These are phyloP conservation scores for Colletotrichum musicola DNA, from an alignment of 2,329 filamentous ascomycete genomes.

Conservation along the genomic window DNA sequence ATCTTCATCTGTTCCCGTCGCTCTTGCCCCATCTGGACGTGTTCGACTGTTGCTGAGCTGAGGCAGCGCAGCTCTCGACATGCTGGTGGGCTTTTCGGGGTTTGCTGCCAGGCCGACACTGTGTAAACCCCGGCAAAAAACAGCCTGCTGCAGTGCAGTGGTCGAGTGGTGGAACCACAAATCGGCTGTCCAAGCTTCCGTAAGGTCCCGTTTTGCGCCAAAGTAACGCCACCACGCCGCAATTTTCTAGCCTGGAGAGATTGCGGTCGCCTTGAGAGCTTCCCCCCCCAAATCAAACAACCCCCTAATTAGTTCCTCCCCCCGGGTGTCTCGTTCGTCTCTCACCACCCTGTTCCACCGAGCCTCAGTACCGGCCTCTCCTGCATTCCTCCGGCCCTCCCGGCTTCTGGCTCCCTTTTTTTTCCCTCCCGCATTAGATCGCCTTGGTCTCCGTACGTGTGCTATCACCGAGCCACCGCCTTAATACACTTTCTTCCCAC, in stretches of 20 bases:
- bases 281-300: constrained; percentile 29
- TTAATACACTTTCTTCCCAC: constrained; percentile 26
- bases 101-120: constrained; percentile 21
- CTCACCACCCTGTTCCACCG: constrained; percentile 32
- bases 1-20: constrained; percentile 4
- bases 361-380: constrained; percentile 31
- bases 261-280: constrained; percentile 34
- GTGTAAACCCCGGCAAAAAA: constrained; percentile 26
- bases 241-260: constrained; percentile 34
- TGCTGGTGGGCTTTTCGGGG: constrained; percentile 26
- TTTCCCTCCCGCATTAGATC: constrained; percentile 21
- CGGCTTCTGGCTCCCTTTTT: constrained; percentile 37
- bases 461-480: constrained; percentile 9
- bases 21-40: constrained; percentile 19
- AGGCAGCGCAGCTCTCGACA: constrained; percentile 12
- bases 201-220: constrained; percentile 35
- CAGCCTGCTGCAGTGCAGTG: constrained; percentile 2
- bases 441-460: constrained; percentile 12
- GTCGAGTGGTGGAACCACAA: constrained; percentile 35
- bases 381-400: constrained; percentile 32
- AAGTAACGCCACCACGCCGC: constrained; percentile 40
- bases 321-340: constrained; percentile 5
- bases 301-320: constrained; percentile 34
- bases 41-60: constrained; percentile 33
- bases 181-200: constrained; percentile 41